Evolutionary conservation across 176 grass and related monocot species (phyloP), one percentile per base, ranked within the genome.

Genomic region (Dendrocalamus sinicus): DNA sequence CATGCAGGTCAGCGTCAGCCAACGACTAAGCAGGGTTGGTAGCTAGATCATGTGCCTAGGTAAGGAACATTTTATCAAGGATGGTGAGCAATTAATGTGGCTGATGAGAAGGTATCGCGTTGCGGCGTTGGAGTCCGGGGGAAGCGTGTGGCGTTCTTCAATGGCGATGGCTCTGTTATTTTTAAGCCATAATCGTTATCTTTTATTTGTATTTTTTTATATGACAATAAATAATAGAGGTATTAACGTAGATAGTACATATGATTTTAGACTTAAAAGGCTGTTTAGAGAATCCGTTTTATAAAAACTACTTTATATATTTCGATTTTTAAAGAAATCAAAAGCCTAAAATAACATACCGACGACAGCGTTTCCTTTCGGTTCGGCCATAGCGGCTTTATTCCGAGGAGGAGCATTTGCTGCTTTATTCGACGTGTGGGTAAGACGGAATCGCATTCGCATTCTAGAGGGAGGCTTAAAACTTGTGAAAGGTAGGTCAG

Each of bases 371-470:
- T 20, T 20, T 12, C 20, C 51, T 80, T 72, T 82, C 78, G 55
- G 55, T 44, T 85, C 24, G 5, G 72, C 70, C 52, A 66, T 59
- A 48, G 24, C 48, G 43, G 44, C 83, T 89, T 89, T 77, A 71
- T 61, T 77, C 39, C 19, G 9, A 14, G 20, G 74, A 70, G 64
- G 12, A 81, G 20, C 23, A 51, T 51, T 53, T 41, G 61, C 26
- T 69, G 78, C 63, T 86, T 86, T 82, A 71, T 86, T 81, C 71
- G 69, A 23, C 72, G n/a, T 45, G 69, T 16, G 41, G 76, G 53
- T 72, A 74, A 90, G 64, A 20, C 35, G 22, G 84, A 90, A 90
- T 86, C 20, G 1, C 79, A 65, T 86, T 77, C 78, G 65, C 28
- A 28, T 63, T 30, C 64, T 10, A 40, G 3, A 26, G 14, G 50